Evolutionary conservation across 768 basidiomycete species (phyloP), one percentile per base, ranked within the genome.

Genomic region (Phanerochaete sordida): DNA sequence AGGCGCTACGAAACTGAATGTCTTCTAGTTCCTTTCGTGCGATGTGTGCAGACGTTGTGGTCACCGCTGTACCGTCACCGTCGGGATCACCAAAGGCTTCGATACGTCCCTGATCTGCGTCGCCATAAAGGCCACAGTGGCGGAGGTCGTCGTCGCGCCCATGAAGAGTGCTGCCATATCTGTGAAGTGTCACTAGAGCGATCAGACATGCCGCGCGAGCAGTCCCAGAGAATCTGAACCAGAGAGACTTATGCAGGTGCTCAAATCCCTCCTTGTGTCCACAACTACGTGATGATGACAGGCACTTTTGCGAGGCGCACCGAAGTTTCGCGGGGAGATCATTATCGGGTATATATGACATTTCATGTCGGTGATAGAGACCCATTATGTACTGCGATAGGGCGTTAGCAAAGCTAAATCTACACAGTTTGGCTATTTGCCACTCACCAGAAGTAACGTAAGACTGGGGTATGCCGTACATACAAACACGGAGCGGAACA

Each of bases 51-150:
- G 53, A n/a, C 39, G 47, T 16, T 39, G 37, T 26, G 35, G 53
- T 19, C 53, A 26, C 53, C 53, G 53, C 53, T 54, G 53, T 54
- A 54, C 39, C 53, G 53, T 39, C 53, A 37, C 35, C 37, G 33
- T 33, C 23, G 53, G 12, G 19, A 46, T n/a, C 19, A n/a, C 16
- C 7, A 23, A n/a, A 9, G 13, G 21, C 53, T 33, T 54, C 53
- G 12, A 8, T 2, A 23, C n/a, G 53, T 39, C 53, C 31, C 31
- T 37, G 53, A 54, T 54, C 53, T 43, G 53, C 53, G 35, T n/a
- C 19, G 23, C 50, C 19, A 16, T n/a, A 51, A 21, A 21, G n/a
- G 31, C 23, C 30, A 26, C 50, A n/a, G 30, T 9, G 13, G 30
- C 16, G 28, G 30, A 51, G 15, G 50, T 28, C 50, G 12, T 15